Percentiles rank a stretch among this genome's conserved stretches.
phyloP scores from a whole-genome alignment of 805 yeast genomes.

The Lachancea dasiensis region DNA sequence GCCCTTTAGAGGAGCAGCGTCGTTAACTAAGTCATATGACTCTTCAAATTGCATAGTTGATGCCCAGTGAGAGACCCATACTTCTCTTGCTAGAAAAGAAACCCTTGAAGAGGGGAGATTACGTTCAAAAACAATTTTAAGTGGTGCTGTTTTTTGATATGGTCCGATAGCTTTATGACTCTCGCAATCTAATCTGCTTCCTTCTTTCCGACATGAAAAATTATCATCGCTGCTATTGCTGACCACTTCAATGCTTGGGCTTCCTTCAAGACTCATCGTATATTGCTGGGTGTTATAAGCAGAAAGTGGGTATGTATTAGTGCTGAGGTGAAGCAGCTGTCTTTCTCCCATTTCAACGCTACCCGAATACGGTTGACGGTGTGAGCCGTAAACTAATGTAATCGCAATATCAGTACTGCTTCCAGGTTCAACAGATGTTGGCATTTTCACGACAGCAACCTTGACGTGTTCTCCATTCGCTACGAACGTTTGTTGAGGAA shows the following conservation, averaged over 20 bases:
- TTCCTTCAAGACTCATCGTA: constrained; percentile 37
- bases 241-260: constrained; percentile 18
- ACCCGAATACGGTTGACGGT: constrained; percentile 57
- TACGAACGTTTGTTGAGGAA: constrained; percentile 19
- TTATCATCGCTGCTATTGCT: constrained; percentile 17
- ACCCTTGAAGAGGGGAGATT: constrained; percentile 60
- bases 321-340: constrained; percentile 53
- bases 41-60: constrained; percentile 71
- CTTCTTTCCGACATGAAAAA: constrained; percentile 37
- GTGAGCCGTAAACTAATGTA: constrained; percentile 43
- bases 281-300: constrained; percentile 57
- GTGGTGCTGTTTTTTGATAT: constrained; percentile 37
- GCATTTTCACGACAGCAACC: constrained; percentile 48
- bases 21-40: constrained; percentile 71
- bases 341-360: constrained; percentile 50
- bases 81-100: constrained; percentile 55
- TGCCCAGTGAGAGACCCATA: constrained; percentile 89
- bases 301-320: constrained; percentile 52
- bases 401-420: constrained; percentile 44
- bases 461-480: constrained; percentile 27
- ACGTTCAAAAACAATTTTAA: constrained; percentile 57
- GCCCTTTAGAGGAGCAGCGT: constrained; percentile 58
- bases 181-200: constrained; percentile 46
- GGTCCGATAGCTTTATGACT: constrained; percentile 46
- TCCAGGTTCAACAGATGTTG: constrained; percentile 63